These are phyloP conservation scores for Leishmania tarentolae DNA, from an alignment of 208 protist genomes.

Conservation along the genomic window DNA sequence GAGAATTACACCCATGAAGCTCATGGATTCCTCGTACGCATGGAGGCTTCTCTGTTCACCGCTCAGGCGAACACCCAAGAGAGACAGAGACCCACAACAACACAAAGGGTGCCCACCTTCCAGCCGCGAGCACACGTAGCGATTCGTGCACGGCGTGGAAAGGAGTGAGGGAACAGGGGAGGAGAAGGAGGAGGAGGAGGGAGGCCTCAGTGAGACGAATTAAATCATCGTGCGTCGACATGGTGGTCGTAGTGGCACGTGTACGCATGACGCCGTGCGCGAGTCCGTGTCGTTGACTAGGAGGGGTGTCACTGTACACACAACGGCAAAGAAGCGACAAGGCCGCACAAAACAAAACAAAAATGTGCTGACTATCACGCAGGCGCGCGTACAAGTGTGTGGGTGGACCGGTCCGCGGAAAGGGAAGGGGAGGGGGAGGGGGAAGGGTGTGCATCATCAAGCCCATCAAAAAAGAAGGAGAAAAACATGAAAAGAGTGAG, in stretches of 20 bases:
- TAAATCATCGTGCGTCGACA: not conserved
- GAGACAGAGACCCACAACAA: not conserved
- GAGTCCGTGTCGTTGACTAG: not conserved
- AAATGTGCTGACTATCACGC: not conserved
- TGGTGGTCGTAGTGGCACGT: not conserved
- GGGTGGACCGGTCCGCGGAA: not conserved
- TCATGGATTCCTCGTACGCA: not conserved
- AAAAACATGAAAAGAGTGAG: not conserved
- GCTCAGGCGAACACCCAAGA: not conserved
- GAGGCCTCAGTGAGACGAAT: conserved; percentile 1
- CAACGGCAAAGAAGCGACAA: not conserved
- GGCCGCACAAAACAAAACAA: not conserved
- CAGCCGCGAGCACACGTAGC: not conserved
- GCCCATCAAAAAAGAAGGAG: not conserved
- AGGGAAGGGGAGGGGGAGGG: not conserved
- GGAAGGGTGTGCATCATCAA: not conserved
- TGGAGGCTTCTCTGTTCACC: not conserved
- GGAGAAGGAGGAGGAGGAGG: not conserved
- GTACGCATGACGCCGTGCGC: not conserved
- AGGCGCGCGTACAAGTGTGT: not conserved
- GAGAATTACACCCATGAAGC: not conserved
- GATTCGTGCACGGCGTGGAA: not conserved
- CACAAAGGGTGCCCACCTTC: not conserved
- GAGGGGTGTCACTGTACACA: not conserved
- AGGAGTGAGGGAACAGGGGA: not conserved